Base-by-base conservation (phyloP, 352 stramenopile genomes). In the Peronospora belbahrii region DNA sequence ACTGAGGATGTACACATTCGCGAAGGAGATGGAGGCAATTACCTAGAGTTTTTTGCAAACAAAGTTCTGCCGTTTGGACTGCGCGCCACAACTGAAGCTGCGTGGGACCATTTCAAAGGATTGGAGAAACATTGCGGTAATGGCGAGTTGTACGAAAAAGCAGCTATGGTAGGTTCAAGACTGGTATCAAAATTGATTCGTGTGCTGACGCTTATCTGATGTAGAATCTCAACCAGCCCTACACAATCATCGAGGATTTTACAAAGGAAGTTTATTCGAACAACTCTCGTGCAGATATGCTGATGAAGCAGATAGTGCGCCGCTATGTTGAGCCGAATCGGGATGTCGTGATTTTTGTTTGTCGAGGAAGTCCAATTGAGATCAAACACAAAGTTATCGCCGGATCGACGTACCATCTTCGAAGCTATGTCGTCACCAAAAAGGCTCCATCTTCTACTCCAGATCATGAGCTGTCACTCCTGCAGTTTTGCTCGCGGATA, bases 401-500 rank as follows among this genome's bases (percentile, higher is more conserved):
- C 11, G 56, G 50, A 11, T 40, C 56, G 19, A 60, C 44, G 9
- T 65, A 56, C 13, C 56, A 60, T 19, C 40, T 60, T 36, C 34
- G 51, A 8, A 27, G 50, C 31, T 65, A 57, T 41, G 56, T 74
- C 19, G 40, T 86, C 22, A 52, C 79, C 15, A 71, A 69, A 41
- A 61, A 50, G 43, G 51, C 70, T 14, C 38, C 35, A 23, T 30
- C 38, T 3, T 72, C 66, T 15, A 58, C 58, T 19, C 33, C 42
- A 19, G 42, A 59, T 36, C 35, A 56, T 4, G 56, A 75, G 8
- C 46, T 62, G 22, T 63, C 69, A 20, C 57, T 82, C 14, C 40
- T 86, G 43, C 66, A 83, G 49, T 67, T 65, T 54, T 79, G 67
- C 46, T 61, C 64, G 13, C 57, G 73, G 22, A 70, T 74, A 19